Evolutionary conservation across 805 yeast genomes (phyloP).

Genomic region (Myxozyma neglecta): DNA sequence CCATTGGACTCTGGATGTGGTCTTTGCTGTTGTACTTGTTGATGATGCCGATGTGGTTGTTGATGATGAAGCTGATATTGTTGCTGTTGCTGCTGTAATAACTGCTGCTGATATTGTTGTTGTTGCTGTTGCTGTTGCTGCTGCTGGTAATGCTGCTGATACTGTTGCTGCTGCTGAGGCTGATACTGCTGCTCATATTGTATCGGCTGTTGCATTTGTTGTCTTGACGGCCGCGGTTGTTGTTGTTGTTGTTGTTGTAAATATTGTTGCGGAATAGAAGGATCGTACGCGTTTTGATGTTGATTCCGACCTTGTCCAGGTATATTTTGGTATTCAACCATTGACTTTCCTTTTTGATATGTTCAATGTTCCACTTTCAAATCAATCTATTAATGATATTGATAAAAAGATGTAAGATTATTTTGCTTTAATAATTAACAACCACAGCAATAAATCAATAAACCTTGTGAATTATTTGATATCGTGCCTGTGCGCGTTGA

Average conservation of each 20-base stretch:
- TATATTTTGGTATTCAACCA: no score
- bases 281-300: no score
- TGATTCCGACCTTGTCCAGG: no score
- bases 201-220: slow-evolving; percentile 1
- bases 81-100: slow-evolving; percentile 4
- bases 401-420: no score
- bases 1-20: background rate
- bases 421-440: no score
- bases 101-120: slow-evolving; percentile 9
- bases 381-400: no score
- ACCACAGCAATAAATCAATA: no score
- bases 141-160: background rate
- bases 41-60: background rate
- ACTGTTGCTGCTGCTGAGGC: slow-evolving; percentile 2
- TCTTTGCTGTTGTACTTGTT: background rate
- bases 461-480: no score
- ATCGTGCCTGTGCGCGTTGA: no score
- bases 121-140: background rate
- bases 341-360: no score
- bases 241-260: slow-evolving; percentile 2
- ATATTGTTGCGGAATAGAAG: no score
- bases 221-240: background rate
- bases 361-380: no score
- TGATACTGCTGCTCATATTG: slow-evolving; percentile 1
- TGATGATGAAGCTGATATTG: slow-evolving; percentile 2